A percentile compares a stretch with the other conserved stretches of the same genome.
phyloP scores from a whole-genome alignment of 2,329 filamentous ascomycete genomes.

The Colletotrichum spaethianum region DNA sequence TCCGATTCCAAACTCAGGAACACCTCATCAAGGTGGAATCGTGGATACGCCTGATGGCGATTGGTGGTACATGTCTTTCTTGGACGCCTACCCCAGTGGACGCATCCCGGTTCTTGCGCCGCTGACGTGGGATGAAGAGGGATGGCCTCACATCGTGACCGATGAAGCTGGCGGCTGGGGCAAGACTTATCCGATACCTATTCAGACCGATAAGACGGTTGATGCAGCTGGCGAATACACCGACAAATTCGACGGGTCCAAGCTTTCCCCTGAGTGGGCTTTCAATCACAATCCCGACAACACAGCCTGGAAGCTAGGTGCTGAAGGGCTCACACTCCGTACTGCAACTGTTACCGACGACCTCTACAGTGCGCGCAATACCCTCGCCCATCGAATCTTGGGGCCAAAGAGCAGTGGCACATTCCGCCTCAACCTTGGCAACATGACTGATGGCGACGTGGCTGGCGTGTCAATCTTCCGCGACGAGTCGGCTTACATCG shows the following conservation, averaged over 20 bases:
- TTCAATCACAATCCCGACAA: constrained; percentile 74
- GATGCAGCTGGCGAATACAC: constrained; percentile 31
- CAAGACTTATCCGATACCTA: constrained; percentile 52
- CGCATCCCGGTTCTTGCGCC: constrained; percentile 71
- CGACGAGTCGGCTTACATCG: constrained; percentile 67
- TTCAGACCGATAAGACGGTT: constrained; percentile 35
- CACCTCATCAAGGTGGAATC: constrained; percentile 68
- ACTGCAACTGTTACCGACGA: constrained; percentile 67
- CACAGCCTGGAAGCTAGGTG: constrained; percentile 58
- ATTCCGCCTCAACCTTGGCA: constrained; percentile 61
- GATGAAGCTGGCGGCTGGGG: constrained; percentile 60
- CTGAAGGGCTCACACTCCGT: constrained; percentile 55
- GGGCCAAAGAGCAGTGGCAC: constrained; percentile 63
- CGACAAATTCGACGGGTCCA: constrained; percentile 47
- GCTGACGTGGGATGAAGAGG: constrained; percentile 60
- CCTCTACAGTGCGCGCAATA: constrained; percentile 61
- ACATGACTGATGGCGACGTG: constrained; percentile 65
- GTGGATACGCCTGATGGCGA: constrained; percentile 65
- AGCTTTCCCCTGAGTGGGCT: constrained; percentile 65
- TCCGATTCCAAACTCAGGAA: constrained; percentile 56
- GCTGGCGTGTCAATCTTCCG: constrained; percentile 66
- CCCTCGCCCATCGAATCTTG: constrained; percentile 60
- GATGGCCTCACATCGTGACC: constrained; percentile 61
- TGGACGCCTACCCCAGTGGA: constrained; percentile 67
- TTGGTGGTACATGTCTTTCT: constrained; percentile 73